Percentiles rank a stretch among this genome's conserved stretches.
Evolutionary conservation across 352 stramenopile genomes (phyloP).

Genomic region (Aphanomyces euteiches): DNA sequence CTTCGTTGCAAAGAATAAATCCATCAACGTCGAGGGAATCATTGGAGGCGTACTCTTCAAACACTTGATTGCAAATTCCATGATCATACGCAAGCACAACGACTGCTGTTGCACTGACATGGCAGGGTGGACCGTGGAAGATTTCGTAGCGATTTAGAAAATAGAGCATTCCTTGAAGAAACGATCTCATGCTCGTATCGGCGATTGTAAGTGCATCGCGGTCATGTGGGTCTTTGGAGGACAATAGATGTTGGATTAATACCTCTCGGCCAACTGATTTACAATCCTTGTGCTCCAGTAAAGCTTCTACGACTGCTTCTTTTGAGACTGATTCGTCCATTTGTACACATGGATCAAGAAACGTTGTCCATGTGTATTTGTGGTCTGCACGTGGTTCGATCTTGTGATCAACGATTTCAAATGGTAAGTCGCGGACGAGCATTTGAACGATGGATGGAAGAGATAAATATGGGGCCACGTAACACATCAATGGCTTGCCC

Average conservation of each 20-base stretch:
- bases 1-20: neutral
- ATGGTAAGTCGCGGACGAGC: neutral
- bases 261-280: neutral
- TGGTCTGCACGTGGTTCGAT: neutral
- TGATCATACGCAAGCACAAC: neutral
- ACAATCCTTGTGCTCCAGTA: neutral
- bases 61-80: neutral
- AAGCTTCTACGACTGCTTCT: neutral
- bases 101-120: neutral
- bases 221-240: neutral
- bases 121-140: neutral
- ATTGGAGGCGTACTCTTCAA: neutral
- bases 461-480: no score
- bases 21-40: neutral
- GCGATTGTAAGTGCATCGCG: neutral
- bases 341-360: neutral
- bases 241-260: neutral
- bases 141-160: conserved; percentile 5
- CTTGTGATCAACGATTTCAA: neutral
- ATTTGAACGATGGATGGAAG: no score
- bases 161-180: neutral
- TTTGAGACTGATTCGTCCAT: neutral
- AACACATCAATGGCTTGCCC: no score
- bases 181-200: neutral
- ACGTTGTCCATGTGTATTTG: neutral